Evolutionary conservation across 257 asterid genomes (phyloP), one percentile per base, ranked within the genome.

Genomic region (Jaltomata sinuosa): DNA sequence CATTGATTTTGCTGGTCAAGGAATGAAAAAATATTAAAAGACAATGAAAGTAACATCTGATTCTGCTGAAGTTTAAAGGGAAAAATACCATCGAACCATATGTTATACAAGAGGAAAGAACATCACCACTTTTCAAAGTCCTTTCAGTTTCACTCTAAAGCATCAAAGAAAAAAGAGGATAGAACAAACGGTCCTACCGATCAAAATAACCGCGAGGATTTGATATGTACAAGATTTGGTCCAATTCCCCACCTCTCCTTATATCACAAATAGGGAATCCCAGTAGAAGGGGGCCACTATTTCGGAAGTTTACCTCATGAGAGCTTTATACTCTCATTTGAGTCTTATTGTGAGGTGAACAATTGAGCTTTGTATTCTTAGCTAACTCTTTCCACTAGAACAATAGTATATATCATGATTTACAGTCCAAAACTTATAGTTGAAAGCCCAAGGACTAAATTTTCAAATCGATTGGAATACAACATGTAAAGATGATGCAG

Each of bases 1-100:
- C 89, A n/a, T 83, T 68, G 71, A 85, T 89, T 59, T 87, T 86
- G 87, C 97, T 93, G 91, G 68, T 64, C 83, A 29, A 81, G 45
- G 79, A 85, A 85, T 86, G 87, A 86, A 83, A 76, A 59, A 32
- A 32, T 62, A 68, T 54, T 54, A n/a, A 81, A 40, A 27, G 9
- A 25, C 25, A 54, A 78, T 4, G 82, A 62, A 69, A 52, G 83
- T 25, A 79, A 74, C 54, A 87, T 52, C 85, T n/a, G 84, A 67
- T 42, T 38, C 76, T 36, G 36, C 77, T n/a, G 74, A 87, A 59
- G 22, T 61, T 11, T 61, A 16, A 59, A 21, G 55, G 38, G 65
- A 7, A 29, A 34, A 80, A 27, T 45, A n/a, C 62, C 42, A 29
- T 27, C 14, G 32, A 29, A 42, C 21, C 25, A 22, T 8, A 16